Base-by-base conservation (phyloP, 2,329 filamentous ascomycete species). In the Colletotrichum sp. region DNA sequence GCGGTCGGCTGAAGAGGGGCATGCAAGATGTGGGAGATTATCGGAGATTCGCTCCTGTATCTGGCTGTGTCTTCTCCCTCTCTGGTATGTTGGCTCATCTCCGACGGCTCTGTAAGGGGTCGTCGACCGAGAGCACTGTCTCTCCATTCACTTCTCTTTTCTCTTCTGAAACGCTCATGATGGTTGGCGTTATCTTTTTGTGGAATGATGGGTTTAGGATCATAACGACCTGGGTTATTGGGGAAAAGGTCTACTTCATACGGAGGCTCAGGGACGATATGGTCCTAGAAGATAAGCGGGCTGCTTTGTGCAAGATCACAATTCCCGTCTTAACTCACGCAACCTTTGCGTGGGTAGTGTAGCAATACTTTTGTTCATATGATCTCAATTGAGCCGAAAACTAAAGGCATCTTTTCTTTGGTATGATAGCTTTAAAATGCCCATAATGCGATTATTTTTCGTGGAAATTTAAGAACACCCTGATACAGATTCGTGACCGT, bases 351-450 rank as follows among this genome's bases (percentile, higher is more conserved):
- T 21, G 38, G 33, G 24, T 38, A 31, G 3, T 71, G 71, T 66
- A 51, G 67, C 62, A 58, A 69, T 73, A 71, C 21, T 66, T 62
- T 57, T 15, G 36, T 63, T 66, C 62, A 58, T 21, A 66, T 15
- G 36, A 71, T 67, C 47, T 47, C 66, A 73, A 73, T 43, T 43
- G 11, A 58, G 24, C 54, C 61, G 9, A 61, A 33, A 27, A 27
- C 13, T 9, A 36, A 59, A 51, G 61, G 33, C 38, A 55, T 33
- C 11, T 38, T 54, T 66, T 18, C 15, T 51, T 11, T 31, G 12
- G 7, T 16, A 29, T 47, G 11, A 33, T 21, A 61, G 29, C 57
- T 6, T 18, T 1, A 15, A 36, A 12, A 16, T 18, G 29, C 3
- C n/a, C 11, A 34, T 8, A 21, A 15, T 33, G 29, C 9, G 7